Base-by-base conservation (phyloP, 495 filamentous ascomycete genomes). In the Echria macrotheca region DNA sequence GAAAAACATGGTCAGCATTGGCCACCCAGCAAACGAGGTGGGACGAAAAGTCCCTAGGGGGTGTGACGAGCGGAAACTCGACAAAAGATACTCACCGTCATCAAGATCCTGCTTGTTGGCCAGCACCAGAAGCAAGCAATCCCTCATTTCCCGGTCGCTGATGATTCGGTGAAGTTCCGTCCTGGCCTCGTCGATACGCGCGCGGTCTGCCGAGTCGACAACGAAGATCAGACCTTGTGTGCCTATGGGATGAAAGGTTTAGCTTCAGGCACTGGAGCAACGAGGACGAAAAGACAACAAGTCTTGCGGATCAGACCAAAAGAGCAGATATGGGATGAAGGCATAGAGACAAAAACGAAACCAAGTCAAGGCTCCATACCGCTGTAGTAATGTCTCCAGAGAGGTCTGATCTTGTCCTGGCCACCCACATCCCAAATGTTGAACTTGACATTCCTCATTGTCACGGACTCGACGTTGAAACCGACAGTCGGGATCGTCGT, bases 391-490 rank as follows among this genome's bases (percentile, higher is more conserved):
- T 98, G 93, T 70, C 93, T 82, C 93, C 93, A 98, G 37, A 98
- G 71, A 38, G 93, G 93, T 42, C 93, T 80, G 58, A 98, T 98
- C 82, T 97, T 97, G 80, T 98, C 93, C 77, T 98, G 93, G 58
- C 93, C 93, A 67, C 93, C 93, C 25, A 98, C 93, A 75, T 98
- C 93, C 93, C 93, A 98, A 48, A 98, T 90, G 59, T 96, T 96
- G 78, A 98, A 98, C 68, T 96, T 95, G 66, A 95, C 89, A 64
- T 98, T 98, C 77, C 95, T 96, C 73, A 95, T 95, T 43, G 89
- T 94, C 49, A 98, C 89, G n/a, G 88, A 95, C 75, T 98, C 93
- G 63, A 98, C 93, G 74, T 98, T 98, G 77, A 98, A 98, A 47
- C 93, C 94, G 59, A 97, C 93, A 24, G 93, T 97, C 21, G 93